Percentiles rank a stretch among this genome's conserved stretches.
phyloP scores from a whole-genome alignment of 768 basidiomycete genomes.

The Tulasnella sp. region DNA sequence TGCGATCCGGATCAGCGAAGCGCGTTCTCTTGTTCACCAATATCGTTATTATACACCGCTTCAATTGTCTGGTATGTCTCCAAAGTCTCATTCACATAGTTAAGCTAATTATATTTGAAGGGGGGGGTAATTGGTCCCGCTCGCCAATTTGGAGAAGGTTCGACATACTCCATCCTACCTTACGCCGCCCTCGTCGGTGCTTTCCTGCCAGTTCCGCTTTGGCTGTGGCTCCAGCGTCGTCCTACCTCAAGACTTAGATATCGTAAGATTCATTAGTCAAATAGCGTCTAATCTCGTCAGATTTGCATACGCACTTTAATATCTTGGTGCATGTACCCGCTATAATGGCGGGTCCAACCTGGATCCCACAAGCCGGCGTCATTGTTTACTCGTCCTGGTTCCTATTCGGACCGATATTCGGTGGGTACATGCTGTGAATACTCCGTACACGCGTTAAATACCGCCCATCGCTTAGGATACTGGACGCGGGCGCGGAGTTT shows the following conservation, averaged over 20 bases:
- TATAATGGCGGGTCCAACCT: slow-evolving; percentile 28
- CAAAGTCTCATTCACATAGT: neutral
- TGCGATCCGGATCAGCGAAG: too few relatives aligned
- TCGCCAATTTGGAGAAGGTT: slow-evolving; percentile 29
- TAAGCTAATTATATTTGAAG: slow-evolving; percentile 17
- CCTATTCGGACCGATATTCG: slow-evolving; percentile 34
- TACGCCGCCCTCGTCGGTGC: slow-evolving; percentile 31
- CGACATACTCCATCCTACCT: slow-evolving; percentile 29
- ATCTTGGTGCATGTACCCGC: too few relatives aligned
- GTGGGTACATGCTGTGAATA: slow-evolving; percentile 18
- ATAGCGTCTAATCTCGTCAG: too few relatives aligned
- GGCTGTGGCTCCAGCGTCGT: slow-evolving; percentile 25
- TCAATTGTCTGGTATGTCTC: slow-evolving; percentile 30
- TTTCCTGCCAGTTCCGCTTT: slow-evolving; percentile 32
- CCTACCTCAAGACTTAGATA: slow-evolving; percentile 26
- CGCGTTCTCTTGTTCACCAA: too few relatives aligned
- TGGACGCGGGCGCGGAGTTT: slow-evolving; percentile 29
- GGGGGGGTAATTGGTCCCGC: slow-evolving; percentile 37
- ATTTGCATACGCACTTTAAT: too few relatives aligned
- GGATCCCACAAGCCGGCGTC: slow-evolving; percentile 34
- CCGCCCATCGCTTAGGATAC: slow-evolving; percentile 24
- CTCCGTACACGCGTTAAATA: neutral
- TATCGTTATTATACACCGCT: slow-evolving; percentile 19
- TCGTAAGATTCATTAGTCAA: too few relatives aligned
- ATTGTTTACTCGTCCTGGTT: slow-evolving; percentile 36